These are phyloP conservation scores for Parsonsia alboflavescens DNA, from an alignment of 257 asterid genomes.

Conservation along the genomic window DNA sequence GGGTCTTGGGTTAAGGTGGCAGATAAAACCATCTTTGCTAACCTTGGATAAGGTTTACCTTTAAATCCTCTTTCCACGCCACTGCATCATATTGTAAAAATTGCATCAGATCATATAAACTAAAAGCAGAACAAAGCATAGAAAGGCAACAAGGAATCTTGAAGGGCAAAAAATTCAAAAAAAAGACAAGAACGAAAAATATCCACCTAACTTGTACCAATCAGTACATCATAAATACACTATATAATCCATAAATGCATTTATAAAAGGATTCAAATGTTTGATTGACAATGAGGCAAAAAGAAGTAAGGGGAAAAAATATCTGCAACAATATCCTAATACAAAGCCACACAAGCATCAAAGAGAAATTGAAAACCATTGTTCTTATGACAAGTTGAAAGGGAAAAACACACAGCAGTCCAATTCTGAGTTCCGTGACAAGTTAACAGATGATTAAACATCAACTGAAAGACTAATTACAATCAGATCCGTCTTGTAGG, in stretches of 20 bases:
- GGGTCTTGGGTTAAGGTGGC: constrained; percentile 98
- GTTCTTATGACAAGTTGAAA: too few species aligned
- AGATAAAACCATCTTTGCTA: constrained; percentile 77
- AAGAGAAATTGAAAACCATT: background rate
- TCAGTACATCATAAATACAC: background rate
- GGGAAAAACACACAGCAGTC: background rate
- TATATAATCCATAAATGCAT: background rate
- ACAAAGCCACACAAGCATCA: background rate
- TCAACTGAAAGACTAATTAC: background rate
- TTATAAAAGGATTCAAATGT: background rate
- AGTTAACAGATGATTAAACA: background rate
- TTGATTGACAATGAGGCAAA: background rate
- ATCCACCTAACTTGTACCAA: background rate
- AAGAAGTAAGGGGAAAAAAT: too few species aligned
- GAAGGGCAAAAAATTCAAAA: background rate
- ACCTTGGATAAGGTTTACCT: constrained; percentile 67
- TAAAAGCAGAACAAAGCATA: background rate
- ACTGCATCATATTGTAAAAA: constrained; percentile 34
- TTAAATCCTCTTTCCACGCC: constrained; percentile 81
- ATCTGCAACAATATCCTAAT: too few species aligned
- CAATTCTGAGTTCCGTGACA: background rate
- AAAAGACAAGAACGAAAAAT: background rate
- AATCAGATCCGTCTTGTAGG: background rate
- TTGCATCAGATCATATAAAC: background rate
- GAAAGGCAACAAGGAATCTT: background rate